Base-by-base conservation (phyloP, 225 moss, liverwort and hornwort species). In the Marchantia paleacea region DNA sequence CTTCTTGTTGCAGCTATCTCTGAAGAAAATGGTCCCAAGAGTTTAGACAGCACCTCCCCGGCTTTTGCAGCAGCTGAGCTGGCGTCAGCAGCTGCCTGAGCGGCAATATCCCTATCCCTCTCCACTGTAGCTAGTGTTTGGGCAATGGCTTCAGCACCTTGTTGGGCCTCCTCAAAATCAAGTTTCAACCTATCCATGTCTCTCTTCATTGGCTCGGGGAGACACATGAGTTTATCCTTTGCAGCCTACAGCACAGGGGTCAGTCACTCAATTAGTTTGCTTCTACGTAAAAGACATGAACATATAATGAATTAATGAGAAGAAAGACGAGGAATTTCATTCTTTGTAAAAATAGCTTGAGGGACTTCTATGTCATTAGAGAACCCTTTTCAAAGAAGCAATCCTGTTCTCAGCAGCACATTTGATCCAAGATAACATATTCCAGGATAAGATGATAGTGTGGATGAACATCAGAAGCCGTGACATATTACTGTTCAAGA, bases 21-120 rank as follows among this genome's bases (percentile, higher is more conserved):
- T 68, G 84, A 79, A 82, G 87, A 87, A 69, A 94, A 84, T 25
- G 90, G 86, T 84, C 81, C 86, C 70, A 92, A 61, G 77, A 94
- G 81, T 31, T 94, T 92, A 25, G 83, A 78, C 29, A 96, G 85
- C 29, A 89, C 86, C 54, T 92, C 91, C 53, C 86, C 90, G 12
- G 90, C 89, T 84, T 91, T 92, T 22, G 92, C 83, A 75, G 95
- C 97, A 52, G 92, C 89, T 20, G 87, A 76, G 68, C 79, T 77
- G 30, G 95, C 95, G 62, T 93, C 90, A 19, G 83, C 85, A 75
- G 97, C 91, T 78, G 92, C 95, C 79, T 85, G 89, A 48, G 89
- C 87, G 83, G 97, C 97, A 25, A 82, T 76, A 24, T 95, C 93
- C 73, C 87, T 91, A 26, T 95, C 91, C 78, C 80, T 87, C 79